phyloP scores from a whole-genome alignment of 2,329 filamentous ascomycete genomes.

The Moelleriella libera region DNA sequence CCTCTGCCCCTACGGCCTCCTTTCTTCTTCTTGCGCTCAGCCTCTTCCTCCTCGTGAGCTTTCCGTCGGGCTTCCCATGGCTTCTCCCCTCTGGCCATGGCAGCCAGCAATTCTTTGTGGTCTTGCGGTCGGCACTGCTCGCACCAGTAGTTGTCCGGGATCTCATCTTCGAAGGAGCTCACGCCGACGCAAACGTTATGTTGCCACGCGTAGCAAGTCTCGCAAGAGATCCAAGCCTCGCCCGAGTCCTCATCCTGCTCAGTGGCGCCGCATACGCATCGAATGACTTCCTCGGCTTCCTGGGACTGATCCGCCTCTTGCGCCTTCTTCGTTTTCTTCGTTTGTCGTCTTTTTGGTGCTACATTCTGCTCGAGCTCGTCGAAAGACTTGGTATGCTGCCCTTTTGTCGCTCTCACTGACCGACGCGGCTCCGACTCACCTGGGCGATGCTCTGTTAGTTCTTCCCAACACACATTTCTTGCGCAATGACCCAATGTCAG shows the following conservation, averaged over 20 bases:
- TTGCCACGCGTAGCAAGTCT: conserved; percentile 87
- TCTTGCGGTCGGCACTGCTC: conserved; percentile 77
- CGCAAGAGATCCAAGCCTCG: conserved; percentile 91
- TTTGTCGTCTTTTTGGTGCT: conserved; percentile 37
- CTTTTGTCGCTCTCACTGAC: conserved; percentile 91
- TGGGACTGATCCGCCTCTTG: conserved; percentile 40
- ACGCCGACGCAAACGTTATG: conserved; percentile 94
- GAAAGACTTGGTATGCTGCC: conserved; percentile 81
- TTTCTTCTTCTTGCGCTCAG: conserved; percentile 40
- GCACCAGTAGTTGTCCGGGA: conserved; percentile 80
- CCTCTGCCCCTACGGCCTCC: conserved; percentile 49
- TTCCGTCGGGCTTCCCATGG: conserved; percentile 67
- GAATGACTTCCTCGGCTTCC: conserved; percentile 62
- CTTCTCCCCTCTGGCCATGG: conserved; percentile 66
- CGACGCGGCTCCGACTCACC: conserved; percentile 66
- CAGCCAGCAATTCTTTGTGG: conserved; percentile 67
- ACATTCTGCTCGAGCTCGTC: conserved; percentile 54
- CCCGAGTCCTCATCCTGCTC: conserved; percentile 75
- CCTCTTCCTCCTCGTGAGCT: conserved; percentile 48
- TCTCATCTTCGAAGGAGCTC: conserved; percentile 60
- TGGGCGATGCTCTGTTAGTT: conserved; percentile 9
- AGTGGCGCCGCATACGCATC: conserved; percentile 83
- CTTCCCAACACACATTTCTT: background rate
- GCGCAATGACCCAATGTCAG: too few relatives aligned
- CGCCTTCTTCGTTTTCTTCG: conserved; percentile 43